Base-by-base conservation (phyloP, 495 filamentous ascomycete species). In the Lichina pygmaea region DNA sequence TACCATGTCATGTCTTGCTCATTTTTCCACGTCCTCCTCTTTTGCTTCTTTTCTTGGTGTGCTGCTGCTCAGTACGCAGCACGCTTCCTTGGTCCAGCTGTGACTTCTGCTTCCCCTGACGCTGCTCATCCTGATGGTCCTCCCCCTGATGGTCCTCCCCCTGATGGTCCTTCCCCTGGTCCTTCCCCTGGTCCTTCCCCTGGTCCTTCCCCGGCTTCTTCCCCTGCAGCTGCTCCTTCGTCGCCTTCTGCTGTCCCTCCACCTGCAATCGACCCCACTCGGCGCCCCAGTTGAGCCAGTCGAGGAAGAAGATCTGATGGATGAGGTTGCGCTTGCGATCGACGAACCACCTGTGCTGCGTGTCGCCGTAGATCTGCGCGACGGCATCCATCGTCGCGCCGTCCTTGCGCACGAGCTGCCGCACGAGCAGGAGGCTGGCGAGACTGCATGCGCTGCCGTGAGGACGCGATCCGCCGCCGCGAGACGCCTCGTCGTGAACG, bases 401-500 rank as follows among this genome's bases (percentile, higher is more conserved):
- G 57, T 81, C 81, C 12, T 76, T 58, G 47, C 66, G 64, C 17
- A 69, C 65, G 9, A 73, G 53, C 52, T 6, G 58, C 55, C 36
- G 13, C n/a, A 66, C 66, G 17, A 78, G 53, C 45, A 78, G 61
- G 10, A 81, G 49, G 55, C 71, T 75, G 8, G 73, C 69, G 52
- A 71, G 69, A 48, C 74, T 78, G 54, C 67, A 77, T 2, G 66
- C 66, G 38, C 54, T 61, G 3, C 62, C 61, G 56, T 78, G 70
- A 6, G 64, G 54, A 33, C 65, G 67, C 2, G 71, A 68, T 39
- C 11, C 36, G 0, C 65, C 71, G 46, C 78, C 76, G 42, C 69
- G 70, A 30, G 64, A 61, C 2, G 78, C 80, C 58, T 91, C 78
- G 15, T 63, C 57, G 51, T 93, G 86, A 33, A 95, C 66, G 15